A percentile compares a stretch with the other conserved stretches of the same genome.
Evolutionary conservation across 108 stramenopile genomes (phyloP).

Genomic region (Nitzschia sp.): DNA sequence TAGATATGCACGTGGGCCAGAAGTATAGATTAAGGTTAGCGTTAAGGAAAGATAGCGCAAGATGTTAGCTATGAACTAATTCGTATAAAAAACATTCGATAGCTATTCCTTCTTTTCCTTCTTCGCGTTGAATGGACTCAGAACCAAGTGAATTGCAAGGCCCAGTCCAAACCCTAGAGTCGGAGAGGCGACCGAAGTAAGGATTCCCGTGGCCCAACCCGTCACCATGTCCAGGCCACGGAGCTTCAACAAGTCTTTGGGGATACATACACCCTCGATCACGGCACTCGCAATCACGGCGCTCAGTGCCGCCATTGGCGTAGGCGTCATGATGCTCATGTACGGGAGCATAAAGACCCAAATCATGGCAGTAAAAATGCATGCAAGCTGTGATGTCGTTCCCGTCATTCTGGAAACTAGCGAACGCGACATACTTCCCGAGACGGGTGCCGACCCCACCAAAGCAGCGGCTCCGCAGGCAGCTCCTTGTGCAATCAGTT

Average conservation of each 20-base stretch:
- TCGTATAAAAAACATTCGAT: too few species aligned
- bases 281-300: conserved; percentile 87
- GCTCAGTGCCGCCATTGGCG: conserved; percentile 75
- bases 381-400: conserved; percentile 68
- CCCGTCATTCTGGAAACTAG: conserved; percentile 82
- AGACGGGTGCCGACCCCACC: conserved; percentile 77
- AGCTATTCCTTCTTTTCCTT: conserved; percentile 33
- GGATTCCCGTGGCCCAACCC: conserved; percentile 68
- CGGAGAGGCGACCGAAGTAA: conserved; percentile 69
- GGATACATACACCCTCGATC: conserved; percentile 55
- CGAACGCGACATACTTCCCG: conserved; percentile 76
- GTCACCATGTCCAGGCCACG: conserved; percentile 58
- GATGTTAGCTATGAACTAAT: too few species aligned
- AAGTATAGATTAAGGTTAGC: too few species aligned
- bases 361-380: conserved; percentile 67
- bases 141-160: conserved; percentile 38
- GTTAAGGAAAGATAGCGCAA: background rate
- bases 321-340: conserved; percentile 78
- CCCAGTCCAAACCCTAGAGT: conserved; percentile 77
- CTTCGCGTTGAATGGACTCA: conserved; percentile 34
- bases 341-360: conserved; percentile 84
- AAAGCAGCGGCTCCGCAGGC: conserved; percentile 68
- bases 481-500: conserved; percentile 78
- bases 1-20: too few species aligned
- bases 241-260: conserved; percentile 67